phyloP scores from a whole-genome alignment of 2,329 filamentous ascomycete genomes.

The Ilyonectria sp. region DNA sequence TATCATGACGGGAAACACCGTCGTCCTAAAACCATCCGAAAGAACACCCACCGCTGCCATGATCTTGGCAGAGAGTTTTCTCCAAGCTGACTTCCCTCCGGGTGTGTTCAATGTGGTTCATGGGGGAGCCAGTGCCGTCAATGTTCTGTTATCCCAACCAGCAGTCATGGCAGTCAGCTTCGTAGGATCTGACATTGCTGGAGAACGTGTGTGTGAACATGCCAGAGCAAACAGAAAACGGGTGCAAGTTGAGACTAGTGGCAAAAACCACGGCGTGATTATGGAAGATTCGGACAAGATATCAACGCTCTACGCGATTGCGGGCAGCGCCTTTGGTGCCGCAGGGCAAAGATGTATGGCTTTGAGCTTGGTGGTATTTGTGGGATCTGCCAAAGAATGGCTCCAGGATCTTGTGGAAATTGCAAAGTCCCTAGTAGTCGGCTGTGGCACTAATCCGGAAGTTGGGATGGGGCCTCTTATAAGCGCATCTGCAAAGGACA shows the following conservation, averaged over 20 bases:
- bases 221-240: conserved; percentile 79
- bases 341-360: conserved; percentile 80
- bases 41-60: conserved; percentile 73
- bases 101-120: conserved; percentile 73
- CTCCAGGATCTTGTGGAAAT: conserved; percentile 74
- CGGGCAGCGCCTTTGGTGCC: conserved; percentile 77
- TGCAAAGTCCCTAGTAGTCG: conserved; percentile 65
- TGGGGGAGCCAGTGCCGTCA: conserved; percentile 74
- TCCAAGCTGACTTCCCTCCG: conserved; percentile 47
- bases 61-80: conserved; percentile 73
- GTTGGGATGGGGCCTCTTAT: conserved; percentile 44
- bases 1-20: conserved; percentile 35
- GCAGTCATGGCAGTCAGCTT: conserved; percentile 78
- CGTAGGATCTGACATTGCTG: conserved; percentile 77
- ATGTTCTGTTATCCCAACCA: conserved; percentile 78
- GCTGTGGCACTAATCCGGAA: conserved; percentile 37
- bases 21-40: conserved; percentile 60
- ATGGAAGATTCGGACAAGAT: conserved; percentile 79
- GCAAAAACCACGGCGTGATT: conserved; percentile 79
- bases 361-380: conserved; percentile 74
- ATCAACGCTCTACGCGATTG: conserved; percentile 75
- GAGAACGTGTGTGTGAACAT: conserved; percentile 77
- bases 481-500: conserved; percentile 35
- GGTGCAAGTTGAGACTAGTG: conserved; percentile 78
- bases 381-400: conserved; percentile 78